Evolutionary conservation across 768 basidiomycete genomes (phyloP).

Genomic region (Calocybe gangraenosa): DNA sequence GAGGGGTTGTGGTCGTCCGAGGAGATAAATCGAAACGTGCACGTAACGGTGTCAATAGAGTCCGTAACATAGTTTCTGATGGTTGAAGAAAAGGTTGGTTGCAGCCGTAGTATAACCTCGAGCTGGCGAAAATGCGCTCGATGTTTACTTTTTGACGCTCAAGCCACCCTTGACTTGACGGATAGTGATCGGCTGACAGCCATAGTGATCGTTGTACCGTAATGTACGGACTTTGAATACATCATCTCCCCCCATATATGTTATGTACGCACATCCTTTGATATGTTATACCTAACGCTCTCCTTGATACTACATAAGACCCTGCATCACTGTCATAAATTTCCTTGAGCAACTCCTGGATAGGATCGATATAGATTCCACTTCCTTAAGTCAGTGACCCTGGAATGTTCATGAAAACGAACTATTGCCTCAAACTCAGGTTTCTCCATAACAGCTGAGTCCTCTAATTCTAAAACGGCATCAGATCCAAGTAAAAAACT

Average conservation of each 20-base stretch:
- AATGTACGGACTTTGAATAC: slow-evolving; percentile 8
- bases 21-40: slow-evolving; percentile 49
- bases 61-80: slow-evolving; percentile 44
- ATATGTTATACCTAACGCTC: too few species aligned
- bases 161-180: slow-evolving; percentile 8
- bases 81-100: neutral
- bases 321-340: slow-evolving; percentile 16
- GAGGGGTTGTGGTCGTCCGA: slow-evolving; percentile 18
- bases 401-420: slow-evolving; percentile 12
- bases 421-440: slow-evolving; percentile 13
- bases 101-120: slow-evolving; percentile 8
- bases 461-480: slow-evolving; percentile 16
- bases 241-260: neutral
- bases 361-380: slow-evolving; percentile 48
- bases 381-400: slow-evolving; percentile 23
- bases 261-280: too few species aligned
- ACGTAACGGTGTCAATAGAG: slow-evolving; percentile 55
- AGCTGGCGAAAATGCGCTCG: slow-evolving; percentile 9
- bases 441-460: slow-evolving; percentile 12
- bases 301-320: too few species aligned
- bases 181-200: slow-evolving; percentile 13
- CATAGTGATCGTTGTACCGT: slow-evolving; percentile 11
- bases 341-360: slow-evolving; percentile 40
- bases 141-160: slow-evolving; percentile 3
- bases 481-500: neutral